These are phyloP conservation scores for Colletotrichum gloeosporioides DNA, from an alignment of 2,329 filamentous ascomycete genomes.

Conservation along the genomic window DNA sequence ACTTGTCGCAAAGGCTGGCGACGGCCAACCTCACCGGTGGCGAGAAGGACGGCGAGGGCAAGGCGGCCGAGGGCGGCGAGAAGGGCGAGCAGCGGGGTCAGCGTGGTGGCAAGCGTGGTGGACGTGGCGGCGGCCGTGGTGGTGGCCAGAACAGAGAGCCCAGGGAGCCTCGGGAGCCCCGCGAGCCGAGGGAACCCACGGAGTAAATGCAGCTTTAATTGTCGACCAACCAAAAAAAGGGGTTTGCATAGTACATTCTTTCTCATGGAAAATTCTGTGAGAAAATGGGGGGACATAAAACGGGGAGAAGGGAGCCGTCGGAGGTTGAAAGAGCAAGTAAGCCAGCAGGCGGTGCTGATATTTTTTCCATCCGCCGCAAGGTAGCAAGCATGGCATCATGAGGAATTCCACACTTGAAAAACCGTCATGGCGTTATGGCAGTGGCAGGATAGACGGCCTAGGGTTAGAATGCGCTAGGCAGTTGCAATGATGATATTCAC, in stretches of 20 bases:
- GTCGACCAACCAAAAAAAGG: neutral
- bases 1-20: slow-evolving; percentile 92
- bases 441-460: slow-evolving; percentile 25
- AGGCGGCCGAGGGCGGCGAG: slow-evolving; percentile 46
- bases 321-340: slow-evolving; percentile 1
- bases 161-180: slow-evolving; percentile 51
- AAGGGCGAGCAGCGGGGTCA: slow-evolving; percentile 50
- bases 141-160: slow-evolving; percentile 45
- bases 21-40: slow-evolving; percentile 68
- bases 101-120: slow-evolving; percentile 52
- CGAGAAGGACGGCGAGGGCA: slow-evolving; percentile 57
- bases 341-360: slow-evolving; percentile 10
- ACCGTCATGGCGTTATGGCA: slow-evolving; percentile 26
- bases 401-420: slow-evolving; percentile 21
- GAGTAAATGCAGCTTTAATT: slow-evolving; percentile 33
- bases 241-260: neutral
- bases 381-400: slow-evolving; percentile 23
- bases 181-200: slow-evolving; percentile 46
- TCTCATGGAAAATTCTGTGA: neutral
- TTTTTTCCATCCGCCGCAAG: slow-evolving; percentile 13
- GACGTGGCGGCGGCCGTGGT: slow-evolving; percentile 56
- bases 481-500: slow-evolving; percentile 23
- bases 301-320: neutral
- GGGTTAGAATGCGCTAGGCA: slow-evolving; percentile 20
- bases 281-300: neutral